phyloP scores from a whole-genome alignment of 2,329 filamentous ascomycete species.

The Fusarium miscanthi region DNA sequence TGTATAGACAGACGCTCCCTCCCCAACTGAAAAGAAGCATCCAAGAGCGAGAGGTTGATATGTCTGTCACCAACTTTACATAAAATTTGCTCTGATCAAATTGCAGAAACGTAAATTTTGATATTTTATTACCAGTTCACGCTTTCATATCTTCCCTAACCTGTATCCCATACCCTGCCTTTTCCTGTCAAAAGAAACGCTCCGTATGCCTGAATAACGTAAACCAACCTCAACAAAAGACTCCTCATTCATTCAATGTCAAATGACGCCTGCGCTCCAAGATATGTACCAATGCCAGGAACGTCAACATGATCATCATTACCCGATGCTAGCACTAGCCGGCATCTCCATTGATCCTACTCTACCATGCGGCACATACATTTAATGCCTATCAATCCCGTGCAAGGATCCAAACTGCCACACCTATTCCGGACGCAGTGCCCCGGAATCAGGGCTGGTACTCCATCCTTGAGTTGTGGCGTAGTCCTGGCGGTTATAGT shows the following conservation, averaged over 20 bases:
- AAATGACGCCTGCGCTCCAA: conserved; percentile 32
- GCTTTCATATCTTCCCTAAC: background rate
- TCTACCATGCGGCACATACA: conserved; percentile 20
- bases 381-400: conserved; percentile 9
- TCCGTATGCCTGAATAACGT: conserved; percentile 14
- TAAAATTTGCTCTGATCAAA: background rate
- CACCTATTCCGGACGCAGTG: conserved; percentile 9
- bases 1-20: background rate
- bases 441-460: conserved; percentile 20
- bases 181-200: conserved; percentile 17
- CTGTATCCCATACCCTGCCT: background rate
- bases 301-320: conserved; percentile 28
- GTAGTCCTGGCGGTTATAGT: background rate
- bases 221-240: conserved; percentile 31
- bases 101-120: background rate
- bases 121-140: background rate
- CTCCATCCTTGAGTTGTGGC: background rate
- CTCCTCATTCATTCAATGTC: conserved; percentile 9
- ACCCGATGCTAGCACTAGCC: conserved; percentile 23
- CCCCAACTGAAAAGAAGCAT: too few species aligned
- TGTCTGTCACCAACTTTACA: background rate
- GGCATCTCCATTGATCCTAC: conserved; percentile 18
- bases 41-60: background rate
- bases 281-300: conserved; percentile 29
- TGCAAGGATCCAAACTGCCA: conserved; percentile 1